Evolutionary conservation across 1,284 basidiomycete genomes (phyloP).

Genomic region (Somion occarium): DNA sequence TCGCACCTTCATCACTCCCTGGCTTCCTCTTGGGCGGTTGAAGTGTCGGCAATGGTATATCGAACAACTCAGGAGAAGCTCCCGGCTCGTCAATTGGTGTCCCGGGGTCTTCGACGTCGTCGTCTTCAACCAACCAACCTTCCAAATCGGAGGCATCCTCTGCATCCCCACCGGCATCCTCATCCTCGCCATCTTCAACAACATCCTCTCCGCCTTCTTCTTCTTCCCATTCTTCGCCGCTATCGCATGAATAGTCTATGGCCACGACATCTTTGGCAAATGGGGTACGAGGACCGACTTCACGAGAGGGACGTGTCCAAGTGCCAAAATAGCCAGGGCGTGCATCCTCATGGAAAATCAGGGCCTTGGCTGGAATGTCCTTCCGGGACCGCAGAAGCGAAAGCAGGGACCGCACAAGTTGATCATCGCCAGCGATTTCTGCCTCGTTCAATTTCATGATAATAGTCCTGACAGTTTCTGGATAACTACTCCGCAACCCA

Average conservation of each 20-base stretch:
- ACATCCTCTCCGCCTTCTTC: constrained; percentile 74
- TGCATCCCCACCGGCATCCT: constrained; percentile 50
- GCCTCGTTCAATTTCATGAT: constrained; percentile 68
- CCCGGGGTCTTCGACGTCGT: constrained; percentile 48
- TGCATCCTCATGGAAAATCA: constrained; percentile 72
- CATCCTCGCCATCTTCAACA: constrained; percentile 59
- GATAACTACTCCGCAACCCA: constrained; percentile 31
- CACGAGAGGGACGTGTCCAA: constrained; percentile 71
- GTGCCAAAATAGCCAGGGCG: constrained; percentile 86
- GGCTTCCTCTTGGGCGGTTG: constrained; percentile 50
- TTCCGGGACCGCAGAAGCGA: constrained; percentile 51
- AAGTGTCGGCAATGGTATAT: constrained; percentile 31
- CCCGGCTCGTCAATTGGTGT: constrained; percentile 37
- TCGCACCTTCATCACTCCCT: constrained; percentile 33
- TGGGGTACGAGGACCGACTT: constrained; percentile 72
- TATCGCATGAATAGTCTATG: constrained; percentile 81
- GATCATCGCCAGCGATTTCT: constrained; percentile 66
- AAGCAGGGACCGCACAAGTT: constrained; percentile 52
- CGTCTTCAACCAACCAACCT: constrained; percentile 76
- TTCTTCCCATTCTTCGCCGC: constrained; percentile 83
- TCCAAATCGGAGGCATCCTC: constrained; percentile 69
- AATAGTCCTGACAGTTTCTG: constrained; percentile 47
- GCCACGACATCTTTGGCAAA: constrained; percentile 64
- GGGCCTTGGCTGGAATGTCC: constrained; percentile 62
- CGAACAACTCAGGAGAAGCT: constrained; percentile 30